Base-by-base conservation (phyloP, 352 stramenopile species). In the Globisporangium cylindrosporum region DNA sequence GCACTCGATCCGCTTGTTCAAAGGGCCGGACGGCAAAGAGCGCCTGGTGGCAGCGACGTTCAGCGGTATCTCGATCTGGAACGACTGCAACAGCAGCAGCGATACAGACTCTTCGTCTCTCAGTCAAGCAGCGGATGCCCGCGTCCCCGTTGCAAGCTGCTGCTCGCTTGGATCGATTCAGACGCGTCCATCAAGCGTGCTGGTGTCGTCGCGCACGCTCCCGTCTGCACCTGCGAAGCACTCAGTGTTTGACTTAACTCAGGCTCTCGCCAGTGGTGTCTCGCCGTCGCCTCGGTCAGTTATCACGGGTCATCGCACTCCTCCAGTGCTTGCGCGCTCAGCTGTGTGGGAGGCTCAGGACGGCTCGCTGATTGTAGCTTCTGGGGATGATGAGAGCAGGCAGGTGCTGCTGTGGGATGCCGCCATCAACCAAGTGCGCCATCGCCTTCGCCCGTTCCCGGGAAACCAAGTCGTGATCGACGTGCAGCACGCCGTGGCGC, bases 1-100 rank as follows among this genome's bases (percentile, higher is more conserved):
- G 64, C 82, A 90, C 48, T 80, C 78, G 6, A 72, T 84, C 6
- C 73, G 81, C 27, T 46, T 80, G 46, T 81, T 86, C 54, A 49
- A 61, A 48, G 72, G 7, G 27, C 32, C 46, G 3, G 69, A 80
- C 54, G 69, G 46, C 29, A 70, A 58, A 4, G 77, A 89, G 55
- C 68, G 68, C 20, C 65, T 89, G 14, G 77, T 70, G 56, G 79
- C 78, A 0, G 78, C 77, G 6, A 86, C 78, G 38, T 82, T 89
- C 36, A 74, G 70, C 9, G 64, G 73, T 0, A 49, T 86, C 1
- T 83, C 77, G 1, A 59, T 89, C 18, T 89, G 78, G 78, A 74
- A 51, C 67, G 51, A 78, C 62, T 69, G 75, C 57, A 48, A 59
- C 27, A 60, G 59, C 27, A 70, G 66, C 55, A 64, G 54, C 49